Conservation (phyloP, 441 rosid genomes). For the Raphanus hybrid region DNA sequence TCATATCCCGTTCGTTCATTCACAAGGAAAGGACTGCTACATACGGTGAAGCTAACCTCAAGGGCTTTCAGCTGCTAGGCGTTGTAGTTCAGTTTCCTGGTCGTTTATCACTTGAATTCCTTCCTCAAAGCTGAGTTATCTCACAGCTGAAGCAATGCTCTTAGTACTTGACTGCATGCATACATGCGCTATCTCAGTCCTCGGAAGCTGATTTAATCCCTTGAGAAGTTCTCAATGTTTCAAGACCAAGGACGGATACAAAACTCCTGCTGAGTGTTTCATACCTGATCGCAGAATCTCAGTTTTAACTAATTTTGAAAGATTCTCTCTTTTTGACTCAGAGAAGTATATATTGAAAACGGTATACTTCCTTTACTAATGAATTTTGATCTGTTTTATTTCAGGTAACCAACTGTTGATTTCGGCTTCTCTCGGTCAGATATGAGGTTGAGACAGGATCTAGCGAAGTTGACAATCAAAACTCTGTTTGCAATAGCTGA, state of each 20-base stretch:
- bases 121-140: slow-evolving; percentile 7
- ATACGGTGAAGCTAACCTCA: slow-evolving; percentile 46
- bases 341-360: too few relatives aligned
- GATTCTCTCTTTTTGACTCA: too few relatives aligned
- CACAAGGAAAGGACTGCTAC: slow-evolving; percentile 44
- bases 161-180: slow-evolving; percentile 48
- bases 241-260: slow-evolving; percentile 57
- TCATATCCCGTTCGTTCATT: slow-evolving; percentile 53
- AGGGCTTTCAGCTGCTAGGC: slow-evolving; percentile 55
- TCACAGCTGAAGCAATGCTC: slow-evolving; percentile 51
- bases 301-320: too few relatives aligned
- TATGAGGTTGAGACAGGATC: too few relatives aligned
- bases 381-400: too few relatives aligned
- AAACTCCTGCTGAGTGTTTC: slow-evolving; percentile 59
- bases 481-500: too few relatives aligned
- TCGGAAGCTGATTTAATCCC: slow-evolving; percentile 30
- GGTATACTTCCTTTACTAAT: too few relatives aligned
- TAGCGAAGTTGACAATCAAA: too few relatives aligned
- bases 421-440: too few relatives aligned
- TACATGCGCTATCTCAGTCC: slow-evolving; percentile 30
- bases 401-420: too few relatives aligned
- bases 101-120: slow-evolving; percentile 47
- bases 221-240: slow-evolving; percentile 45
- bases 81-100: slow-evolving; percentile 47
- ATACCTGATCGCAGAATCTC: slow-evolving; percentile 40